A percentile compares a stretch with the other conserved stretches of the same genome.
Evolutionary conservation across 345 rosid species (phyloP).

Genomic region (Pseudoturritis turrita): DNA sequence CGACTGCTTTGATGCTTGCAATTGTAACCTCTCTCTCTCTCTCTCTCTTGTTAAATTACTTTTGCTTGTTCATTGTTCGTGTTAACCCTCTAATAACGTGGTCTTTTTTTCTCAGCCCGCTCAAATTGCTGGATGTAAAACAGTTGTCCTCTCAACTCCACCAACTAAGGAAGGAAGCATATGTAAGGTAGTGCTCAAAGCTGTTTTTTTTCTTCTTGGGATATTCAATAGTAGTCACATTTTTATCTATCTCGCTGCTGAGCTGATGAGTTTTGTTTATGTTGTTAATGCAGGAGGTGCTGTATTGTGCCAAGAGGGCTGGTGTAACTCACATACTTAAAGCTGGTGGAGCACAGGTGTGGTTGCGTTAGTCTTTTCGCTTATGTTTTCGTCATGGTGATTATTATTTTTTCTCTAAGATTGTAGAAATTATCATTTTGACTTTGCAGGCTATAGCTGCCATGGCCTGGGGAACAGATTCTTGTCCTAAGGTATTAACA

Average conservation of each 20-base stretch:
- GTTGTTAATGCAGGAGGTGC: conserved; percentile 53
- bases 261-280: background rate
- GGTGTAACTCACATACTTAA: conserved; percentile 94
- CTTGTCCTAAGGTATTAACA: conserved; percentile 81
- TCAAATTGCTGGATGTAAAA: conserved; percentile 90
- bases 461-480: conserved; percentile 96
- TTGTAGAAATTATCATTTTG: background rate
- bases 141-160: conserved; percentile 78
- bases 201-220: background rate
- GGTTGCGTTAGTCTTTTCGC: background rate
- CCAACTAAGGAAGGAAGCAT: conserved; percentile 77
- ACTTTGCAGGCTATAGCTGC: conserved; percentile 78
- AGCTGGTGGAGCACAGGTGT: conserved; percentile 97
- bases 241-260: background rate
- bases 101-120: conserved; percentile 88
- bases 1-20: conserved; percentile 92
- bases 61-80: background rate
- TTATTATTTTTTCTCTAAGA: background rate
- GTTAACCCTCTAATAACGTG: background rate
- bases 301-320: conserved; percentile 87
- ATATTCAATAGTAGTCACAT: background rate
- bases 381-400: background rate
- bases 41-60: background rate
- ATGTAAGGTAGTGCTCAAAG: conserved; percentile 62
- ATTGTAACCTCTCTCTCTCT: conserved; percentile 75